Conservation (phyloP, 441 rosid species). For the Biscutella laevigata region DNA sequence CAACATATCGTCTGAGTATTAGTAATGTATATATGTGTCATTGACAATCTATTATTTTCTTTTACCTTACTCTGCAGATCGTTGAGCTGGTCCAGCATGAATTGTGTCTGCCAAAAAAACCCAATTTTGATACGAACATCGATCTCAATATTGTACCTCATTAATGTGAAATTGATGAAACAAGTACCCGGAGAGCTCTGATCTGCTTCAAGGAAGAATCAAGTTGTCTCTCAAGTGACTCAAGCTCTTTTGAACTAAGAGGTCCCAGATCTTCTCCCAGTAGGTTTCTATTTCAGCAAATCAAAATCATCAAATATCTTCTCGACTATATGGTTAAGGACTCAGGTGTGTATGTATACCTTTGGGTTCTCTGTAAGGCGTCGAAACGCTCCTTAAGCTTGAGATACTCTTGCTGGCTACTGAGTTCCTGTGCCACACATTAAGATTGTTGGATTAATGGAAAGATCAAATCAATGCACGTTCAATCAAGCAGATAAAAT, state of each 20-base stretch:
- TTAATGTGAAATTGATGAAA: neutral
- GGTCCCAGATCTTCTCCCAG: slow-evolving; percentile 96
- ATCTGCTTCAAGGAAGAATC: slow-evolving; percentile 87
- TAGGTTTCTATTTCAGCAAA: slow-evolving; percentile 47
- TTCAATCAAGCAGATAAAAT: no score
- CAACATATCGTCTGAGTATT: neutral
- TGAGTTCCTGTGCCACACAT: slow-evolving; percentile 45
- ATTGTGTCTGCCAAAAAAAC: slow-evolving; percentile 54
- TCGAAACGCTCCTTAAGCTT: slow-evolving; percentile 92
- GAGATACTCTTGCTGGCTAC: slow-evolving; percentile 94
- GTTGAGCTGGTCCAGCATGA: slow-evolving; percentile 86
- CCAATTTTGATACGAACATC: neutral
- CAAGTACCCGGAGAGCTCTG: slow-evolving; percentile 66
- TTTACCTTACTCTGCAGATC: slow-evolving; percentile 90
- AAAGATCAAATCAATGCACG: no score
- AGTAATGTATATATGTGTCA: neutral
- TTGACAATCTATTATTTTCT: neutral
- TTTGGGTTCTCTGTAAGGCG: slow-evolving; percentile 76
- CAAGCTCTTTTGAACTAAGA: slow-evolving; percentile 82
- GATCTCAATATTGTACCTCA: no score
- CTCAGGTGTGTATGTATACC: slow-evolving; percentile 39
- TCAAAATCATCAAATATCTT: neutral
- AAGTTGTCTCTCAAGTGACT: slow-evolving; percentile 92
- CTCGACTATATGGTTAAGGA: no score
- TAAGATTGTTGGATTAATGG: neutral